Evolutionary conservation across 116 monocot genomes (phyloP), one percentile per base, ranked within the genome.

Genomic region (Dioscorea cayenensis): DNA sequence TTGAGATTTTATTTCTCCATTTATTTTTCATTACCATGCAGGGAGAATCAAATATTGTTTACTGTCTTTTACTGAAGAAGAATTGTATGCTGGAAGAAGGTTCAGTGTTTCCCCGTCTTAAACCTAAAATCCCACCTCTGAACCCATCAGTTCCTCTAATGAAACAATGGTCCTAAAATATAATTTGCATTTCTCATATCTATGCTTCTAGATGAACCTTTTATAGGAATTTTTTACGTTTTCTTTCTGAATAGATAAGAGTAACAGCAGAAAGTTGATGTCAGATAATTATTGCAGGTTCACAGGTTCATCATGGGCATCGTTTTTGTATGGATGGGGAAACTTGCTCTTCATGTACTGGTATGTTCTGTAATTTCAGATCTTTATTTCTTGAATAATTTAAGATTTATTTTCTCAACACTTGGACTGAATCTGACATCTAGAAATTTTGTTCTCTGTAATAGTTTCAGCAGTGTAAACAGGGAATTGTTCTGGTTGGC

Each of bases 271-370:
- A 66, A 27, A 66, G 37, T 18, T 38, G 17, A 27, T 63, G 43
- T 43, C 43, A 43, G 11, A 43, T 43, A 43, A 43, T 43, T 7
- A 49, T 29, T 84, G 19, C 71, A 94, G 88, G 90, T 94, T 95
- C 76, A 88, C 83, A 77, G 95, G 95, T 75, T 83, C 95, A 55
- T 64, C 80, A 58, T 95, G 95, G 95, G 95, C 86, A 52, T 81
- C 91, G 9, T 77, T 89, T 67, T 77, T 95, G 17, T 83, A 89
- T 63, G 91, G 95, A 19, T 91, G 95, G 91, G 91, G 89, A 43
- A 95, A 95, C 74, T 72, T 94, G 58, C 66, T 85, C 52, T 90
- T 85, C 77, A 84, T 94, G 90, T 87, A 83, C 60, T 83, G 80
- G 94, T 94, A 80, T 66, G 16, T 19, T 48, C 68, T 49, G n/a